These are phyloP conservation scores for Tetracladium maxilliforme DNA, from an alignment of 2,329 filamentous ascomycete species.

Conservation along the genomic window DNA sequence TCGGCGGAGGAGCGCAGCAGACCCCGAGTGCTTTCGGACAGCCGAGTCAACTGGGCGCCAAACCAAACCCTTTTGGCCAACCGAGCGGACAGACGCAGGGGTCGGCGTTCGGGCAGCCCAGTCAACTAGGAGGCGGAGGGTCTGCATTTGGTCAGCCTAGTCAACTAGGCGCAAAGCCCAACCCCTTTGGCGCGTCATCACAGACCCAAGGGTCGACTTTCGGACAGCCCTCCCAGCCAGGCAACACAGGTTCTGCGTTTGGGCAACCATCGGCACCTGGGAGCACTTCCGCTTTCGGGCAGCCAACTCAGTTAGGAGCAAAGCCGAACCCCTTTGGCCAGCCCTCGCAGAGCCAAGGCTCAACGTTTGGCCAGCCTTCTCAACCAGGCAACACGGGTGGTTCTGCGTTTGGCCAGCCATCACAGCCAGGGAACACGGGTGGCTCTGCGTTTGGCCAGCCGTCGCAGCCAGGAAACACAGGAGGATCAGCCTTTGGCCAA, in stretches of 20 bases:
- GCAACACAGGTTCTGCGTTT: slow-evolving; percentile 7
- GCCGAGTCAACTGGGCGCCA: slow-evolving; percentile 2
- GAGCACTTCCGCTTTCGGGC: slow-evolving; percentile 20
- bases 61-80: slow-evolving; percentile 5
- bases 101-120: too few species aligned
- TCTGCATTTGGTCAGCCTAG: slow-evolving; percentile 3
- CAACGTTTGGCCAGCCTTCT: slow-evolving; percentile 9
- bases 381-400: too few species aligned
- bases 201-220: slow-evolving; percentile 9
- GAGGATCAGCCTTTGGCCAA: slow-evolving; percentile 15
- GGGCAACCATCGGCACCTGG: slow-evolving; percentile 8
- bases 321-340: slow-evolving; percentile 14
- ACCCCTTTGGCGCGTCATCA: slow-evolving; percentile 14
- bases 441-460: slow-evolving; percentile 14
- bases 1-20: too few species aligned
- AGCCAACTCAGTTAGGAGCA: slow-evolving; percentile 19
- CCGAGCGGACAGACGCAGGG: slow-evolving; percentile 5
- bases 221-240: slow-evolving; percentile 8
- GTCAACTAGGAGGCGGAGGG: too few species aligned
- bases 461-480: slow-evolving; percentile 5
- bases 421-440: too few species aligned
- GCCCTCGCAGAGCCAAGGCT: slow-evolving; percentile 9
- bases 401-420: slow-evolving; percentile 9
- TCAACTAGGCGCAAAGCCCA: slow-evolving; percentile 6
- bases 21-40: slow-evolving; percentile 3